phyloP scores from a whole-genome alignment of 345 rosid genomes.

The Kernera saxatilis region DNA sequence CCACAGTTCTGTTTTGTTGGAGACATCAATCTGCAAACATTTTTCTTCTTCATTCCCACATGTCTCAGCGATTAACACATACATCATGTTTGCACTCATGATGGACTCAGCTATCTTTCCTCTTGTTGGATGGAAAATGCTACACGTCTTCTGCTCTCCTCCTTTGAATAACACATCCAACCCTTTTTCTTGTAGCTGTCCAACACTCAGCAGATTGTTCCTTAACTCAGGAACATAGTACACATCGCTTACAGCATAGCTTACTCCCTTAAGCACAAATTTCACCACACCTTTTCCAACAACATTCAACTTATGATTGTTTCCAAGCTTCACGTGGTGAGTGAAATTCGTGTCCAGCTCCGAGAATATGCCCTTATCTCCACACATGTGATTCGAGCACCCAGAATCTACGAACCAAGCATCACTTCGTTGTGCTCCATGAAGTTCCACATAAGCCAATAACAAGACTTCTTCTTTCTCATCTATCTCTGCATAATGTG shows the following conservation, averaged over 20 bases:
- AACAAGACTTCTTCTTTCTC: background rate
- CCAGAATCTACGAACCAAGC: background rate
- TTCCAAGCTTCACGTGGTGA: background rate
- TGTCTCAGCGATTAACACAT: background rate
- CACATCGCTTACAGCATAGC: background rate
- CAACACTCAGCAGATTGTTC: background rate
- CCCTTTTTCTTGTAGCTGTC: background rate
- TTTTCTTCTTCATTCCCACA: background rate
- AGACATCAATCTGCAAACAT: background rate
- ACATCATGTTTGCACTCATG: background rate
- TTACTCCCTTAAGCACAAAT: background rate
- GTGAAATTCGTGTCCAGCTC: background rate
- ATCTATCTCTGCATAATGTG: background rate
- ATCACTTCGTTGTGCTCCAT: background rate
- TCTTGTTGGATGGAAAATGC: background rate
- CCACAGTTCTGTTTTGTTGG: background rate
- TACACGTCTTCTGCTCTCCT: background rate
- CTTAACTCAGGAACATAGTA: background rate
- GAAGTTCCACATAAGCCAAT: background rate
- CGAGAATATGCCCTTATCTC: background rate
- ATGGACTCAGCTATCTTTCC: background rate
- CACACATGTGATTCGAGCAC: conserved; percentile 2
- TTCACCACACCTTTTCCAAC: background rate
- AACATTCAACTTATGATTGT: background rate
- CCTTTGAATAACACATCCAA: background rate